Evolutionary conservation across 257 asterid species (phyloP).

Genomic region (Marsdenia floribunda): DNA sequence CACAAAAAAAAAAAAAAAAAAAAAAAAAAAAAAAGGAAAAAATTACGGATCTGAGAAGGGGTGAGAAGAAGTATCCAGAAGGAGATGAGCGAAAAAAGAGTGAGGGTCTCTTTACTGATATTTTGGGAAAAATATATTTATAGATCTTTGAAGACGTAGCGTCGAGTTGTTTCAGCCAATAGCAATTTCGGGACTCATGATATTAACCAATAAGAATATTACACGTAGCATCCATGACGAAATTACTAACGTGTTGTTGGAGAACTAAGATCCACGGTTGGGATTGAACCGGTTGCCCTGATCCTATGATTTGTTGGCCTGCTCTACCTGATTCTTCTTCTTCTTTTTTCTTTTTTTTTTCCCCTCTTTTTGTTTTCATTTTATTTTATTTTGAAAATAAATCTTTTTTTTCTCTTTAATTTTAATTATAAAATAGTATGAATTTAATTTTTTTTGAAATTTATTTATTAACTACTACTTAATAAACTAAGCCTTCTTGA

Average conservation of each 20-base stretch:
- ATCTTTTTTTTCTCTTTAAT: too few relatives aligned
- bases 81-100: neutral
- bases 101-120: neutral
- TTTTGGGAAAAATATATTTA: slow-evolving; percentile 17
- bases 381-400: too few relatives aligned
- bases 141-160: slow-evolving; percentile 32
- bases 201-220: slow-evolving; percentile 1
- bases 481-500: too few relatives aligned
- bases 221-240: slow-evolving; percentile 27
- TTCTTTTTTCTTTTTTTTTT: too few relatives aligned
- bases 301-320: slow-evolving; percentile 2
- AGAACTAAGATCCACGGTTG: slow-evolving; percentile 18
- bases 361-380: too few relatives aligned
- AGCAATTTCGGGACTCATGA: slow-evolving; percentile 25
- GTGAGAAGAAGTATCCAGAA: slow-evolving; percentile 15
- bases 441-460: too few relatives aligned
- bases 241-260: neutral
- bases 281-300: slow-evolving; percentile 9
- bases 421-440: too few relatives aligned
- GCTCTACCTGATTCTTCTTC: neutral
- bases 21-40: neutral
- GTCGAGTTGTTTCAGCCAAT: slow-evolving; percentile 61
- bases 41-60: neutral
- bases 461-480: too few relatives aligned
- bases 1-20: neutral